Conservation (phyloP, 192 early-diverging fungal species). For the Coemansia sp. region DNA sequence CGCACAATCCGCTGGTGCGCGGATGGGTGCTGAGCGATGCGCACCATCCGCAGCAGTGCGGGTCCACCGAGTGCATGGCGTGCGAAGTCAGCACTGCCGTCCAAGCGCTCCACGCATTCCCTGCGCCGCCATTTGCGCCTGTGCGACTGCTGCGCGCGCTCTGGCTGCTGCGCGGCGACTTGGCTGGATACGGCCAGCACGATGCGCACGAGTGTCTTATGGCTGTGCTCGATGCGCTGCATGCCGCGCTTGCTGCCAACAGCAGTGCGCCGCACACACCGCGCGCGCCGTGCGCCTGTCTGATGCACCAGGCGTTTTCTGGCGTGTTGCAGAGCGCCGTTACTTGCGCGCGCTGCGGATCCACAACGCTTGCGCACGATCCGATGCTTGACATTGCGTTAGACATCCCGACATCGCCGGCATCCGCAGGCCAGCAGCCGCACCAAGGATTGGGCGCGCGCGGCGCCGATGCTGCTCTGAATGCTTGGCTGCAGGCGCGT, state of each 20-base stretch:
- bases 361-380: conserved; percentile 78
- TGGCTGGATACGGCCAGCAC: conserved; percentile 94
- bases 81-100: conserved; percentile 91
- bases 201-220: conserved; percentile 99
- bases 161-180: conserved; percentile 84
- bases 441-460: conserved; percentile 10
- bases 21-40: conserved; percentile 91
- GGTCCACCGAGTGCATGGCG: conserved; percentile 74
- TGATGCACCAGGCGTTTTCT: conserved; percentile 88
- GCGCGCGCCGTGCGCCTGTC: conserved; percentile 66
- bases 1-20: conserved; percentile 89
- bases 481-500: conserved; percentile 23
- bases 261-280: conserved; percentile 21
- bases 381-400: conserved; percentile 92
- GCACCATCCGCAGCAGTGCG: conserved; percentile 72
- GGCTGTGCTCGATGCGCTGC: conserved; percentile 83
- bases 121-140: conserved; percentile 78
- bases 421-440: neutral
- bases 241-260: conserved; percentile 63
- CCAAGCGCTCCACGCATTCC: conserved; percentile 71
- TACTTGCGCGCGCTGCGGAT: conserved; percentile 78
- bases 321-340: conserved; percentile 91
- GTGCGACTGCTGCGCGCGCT: conserved; percentile 80
- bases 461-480: conserved; percentile 23
- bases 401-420: conserved; percentile 60